phyloP scores from a whole-genome alignment of 1,284 basidiomycete genomes.

The Trichosporon ovoides region DNA sequence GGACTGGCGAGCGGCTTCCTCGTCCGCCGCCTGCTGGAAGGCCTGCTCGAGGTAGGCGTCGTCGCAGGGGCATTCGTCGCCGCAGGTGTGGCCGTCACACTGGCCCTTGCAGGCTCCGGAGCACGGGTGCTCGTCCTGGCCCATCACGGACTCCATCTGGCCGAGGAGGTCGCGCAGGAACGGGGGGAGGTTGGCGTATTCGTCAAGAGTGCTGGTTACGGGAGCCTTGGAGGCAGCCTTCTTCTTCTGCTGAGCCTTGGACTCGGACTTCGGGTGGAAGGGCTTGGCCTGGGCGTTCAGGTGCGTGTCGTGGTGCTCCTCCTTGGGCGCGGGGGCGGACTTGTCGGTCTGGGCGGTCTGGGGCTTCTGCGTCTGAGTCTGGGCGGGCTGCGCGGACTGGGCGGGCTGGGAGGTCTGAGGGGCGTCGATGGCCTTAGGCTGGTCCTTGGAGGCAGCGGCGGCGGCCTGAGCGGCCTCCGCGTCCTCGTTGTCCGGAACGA shows the following conservation, averaged over 20 bases:
- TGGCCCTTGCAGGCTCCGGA: background rate
- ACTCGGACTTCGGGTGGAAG: background rate
- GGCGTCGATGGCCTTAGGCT: slow-evolving; percentile 6
- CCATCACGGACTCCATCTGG: slow-evolving; percentile 20
- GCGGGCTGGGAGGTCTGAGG: slow-evolving; percentile 17
- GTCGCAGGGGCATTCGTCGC: slow-evolving; percentile 7
- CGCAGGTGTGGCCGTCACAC: background rate
- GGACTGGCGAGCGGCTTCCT: background rate
- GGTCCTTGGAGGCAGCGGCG: slow-evolving; percentile 5
- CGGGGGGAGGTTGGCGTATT: slow-evolving; percentile 24
- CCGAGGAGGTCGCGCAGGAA: slow-evolving; percentile 28
- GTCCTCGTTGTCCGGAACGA: slow-evolving; percentile 29
- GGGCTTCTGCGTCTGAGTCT: background rate
- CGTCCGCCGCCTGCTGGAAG: background rate
- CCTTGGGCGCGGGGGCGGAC: background rate
- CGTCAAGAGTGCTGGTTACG: slow-evolving; percentile 25
- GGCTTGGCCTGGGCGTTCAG: background rate
- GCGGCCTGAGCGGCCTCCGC: slow-evolving; percentile 13
- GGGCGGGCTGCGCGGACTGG: background rate
- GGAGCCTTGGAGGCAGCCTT: slow-evolving; percentile 16
- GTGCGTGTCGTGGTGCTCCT: too few species aligned
- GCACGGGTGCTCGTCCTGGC: slow-evolving; percentile 7
- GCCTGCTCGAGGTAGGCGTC: slow-evolving; percentile 1
- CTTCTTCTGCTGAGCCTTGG: slow-evolving; percentile 7
- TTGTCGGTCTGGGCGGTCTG: background rate